Conservation (phyloP, 108 stramenopile species). For the Pseudonitzschia delicatissima region DNA sequence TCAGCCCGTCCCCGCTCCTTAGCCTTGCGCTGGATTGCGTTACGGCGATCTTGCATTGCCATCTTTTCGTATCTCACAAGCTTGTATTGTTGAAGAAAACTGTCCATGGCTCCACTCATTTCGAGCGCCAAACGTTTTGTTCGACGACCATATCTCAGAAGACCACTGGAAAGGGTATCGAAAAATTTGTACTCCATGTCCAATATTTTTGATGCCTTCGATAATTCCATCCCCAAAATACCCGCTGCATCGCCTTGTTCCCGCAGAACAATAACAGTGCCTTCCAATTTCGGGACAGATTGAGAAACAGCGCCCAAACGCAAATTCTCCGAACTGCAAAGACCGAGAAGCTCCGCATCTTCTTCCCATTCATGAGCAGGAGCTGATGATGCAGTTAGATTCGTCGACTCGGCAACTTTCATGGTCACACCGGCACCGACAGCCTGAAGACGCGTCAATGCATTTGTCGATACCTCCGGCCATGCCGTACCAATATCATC, state of each 20-base stretch:
- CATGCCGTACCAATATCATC: slow-evolving; percentile 90
- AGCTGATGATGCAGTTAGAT: slow-evolving; percentile 13
- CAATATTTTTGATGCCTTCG: slow-evolving; percentile 58
- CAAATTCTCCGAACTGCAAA: slow-evolving; percentile 59
- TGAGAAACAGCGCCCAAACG: slow-evolving; percentile 72
- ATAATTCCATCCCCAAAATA: slow-evolving; percentile 71
- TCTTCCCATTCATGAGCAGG: slow-evolving; percentile 58
- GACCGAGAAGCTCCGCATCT: slow-evolving; percentile 74
- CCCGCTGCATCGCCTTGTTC: slow-evolving; percentile 68
- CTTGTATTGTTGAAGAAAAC: slow-evolving; percentile 75
- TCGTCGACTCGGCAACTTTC: slow-evolving; percentile 38
- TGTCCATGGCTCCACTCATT: slow-evolving; percentile 58
- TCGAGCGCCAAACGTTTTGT: slow-evolving; percentile 76
- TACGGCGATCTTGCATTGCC: slow-evolving; percentile 77
- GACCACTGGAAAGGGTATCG: slow-evolving; percentile 54
- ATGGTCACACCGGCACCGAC: slow-evolving; percentile 36
- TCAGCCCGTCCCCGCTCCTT: slow-evolving; percentile 67
- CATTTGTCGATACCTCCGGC: slow-evolving; percentile 81
- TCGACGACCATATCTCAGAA: slow-evolving; percentile 67
- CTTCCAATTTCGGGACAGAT: slow-evolving; percentile 86
- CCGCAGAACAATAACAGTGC: slow-evolving; percentile 50
- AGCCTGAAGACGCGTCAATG: slow-evolving; percentile 71
- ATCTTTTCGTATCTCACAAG: slow-evolving; percentile 69
- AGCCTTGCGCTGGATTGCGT: slow-evolving; percentile 48
- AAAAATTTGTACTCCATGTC: slow-evolving; percentile 44